phyloP scores from a whole-genome alignment of 352 stramenopile species.

The Phytophthora colocasiae region DNA sequence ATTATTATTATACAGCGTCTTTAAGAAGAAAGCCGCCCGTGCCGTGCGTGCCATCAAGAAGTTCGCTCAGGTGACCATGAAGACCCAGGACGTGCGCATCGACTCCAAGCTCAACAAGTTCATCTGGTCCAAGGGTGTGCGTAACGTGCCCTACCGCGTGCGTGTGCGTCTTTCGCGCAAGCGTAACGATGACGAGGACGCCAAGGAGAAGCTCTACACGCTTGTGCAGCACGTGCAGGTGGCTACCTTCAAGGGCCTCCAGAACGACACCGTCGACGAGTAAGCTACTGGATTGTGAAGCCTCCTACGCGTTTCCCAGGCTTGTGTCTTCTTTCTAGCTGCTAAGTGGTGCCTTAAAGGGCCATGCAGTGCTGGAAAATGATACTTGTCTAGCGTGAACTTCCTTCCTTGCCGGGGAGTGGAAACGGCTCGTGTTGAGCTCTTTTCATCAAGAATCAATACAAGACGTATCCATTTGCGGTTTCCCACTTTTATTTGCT shows the following conservation, averaged over 20 bases:
- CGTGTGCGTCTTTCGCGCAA: slow-evolving; percentile 98
- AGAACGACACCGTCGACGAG: slow-evolving; percentile 96
- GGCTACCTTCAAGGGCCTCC: slow-evolving; percentile 95
- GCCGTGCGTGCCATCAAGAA: slow-evolving; percentile 98
- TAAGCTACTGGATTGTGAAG: slow-evolving; percentile 54
- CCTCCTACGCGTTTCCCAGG: slow-evolving; percentile 21
- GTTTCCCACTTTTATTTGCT: slow-evolving; percentile 27
- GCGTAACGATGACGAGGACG: slow-evolving; percentile 99
- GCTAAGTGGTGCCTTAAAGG: slow-evolving; percentile 26
- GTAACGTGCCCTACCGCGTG: slow-evolving; percentile 98
- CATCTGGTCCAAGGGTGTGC: slow-evolving; percentile 98
- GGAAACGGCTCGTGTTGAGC: slow-evolving; percentile 38
- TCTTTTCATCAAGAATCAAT: slow-evolving; percentile 41
- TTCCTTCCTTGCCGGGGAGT: slow-evolving; percentile 35
- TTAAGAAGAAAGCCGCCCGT: slow-evolving; percentile 98
- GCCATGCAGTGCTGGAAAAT: slow-evolving; percentile 3
- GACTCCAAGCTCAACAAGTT: slow-evolving; percentile 98
- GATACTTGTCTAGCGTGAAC: slow-evolving; percentile 22
- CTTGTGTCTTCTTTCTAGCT: background rate
- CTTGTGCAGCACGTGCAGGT: slow-evolving; percentile 98
- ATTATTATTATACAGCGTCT: slow-evolving; percentile 69
- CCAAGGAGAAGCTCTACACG: slow-evolving; percentile 99
- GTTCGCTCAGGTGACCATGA: slow-evolving; percentile 98
- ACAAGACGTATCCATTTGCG: slow-evolving; percentile 46
- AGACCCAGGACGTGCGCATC: slow-evolving; percentile 97